A percentile compares a stretch with the other conserved stretches of the same genome.
phyloP scores from a whole-genome alignment of 768 basidiomycete species.

The Hericium alpestre region DNA sequence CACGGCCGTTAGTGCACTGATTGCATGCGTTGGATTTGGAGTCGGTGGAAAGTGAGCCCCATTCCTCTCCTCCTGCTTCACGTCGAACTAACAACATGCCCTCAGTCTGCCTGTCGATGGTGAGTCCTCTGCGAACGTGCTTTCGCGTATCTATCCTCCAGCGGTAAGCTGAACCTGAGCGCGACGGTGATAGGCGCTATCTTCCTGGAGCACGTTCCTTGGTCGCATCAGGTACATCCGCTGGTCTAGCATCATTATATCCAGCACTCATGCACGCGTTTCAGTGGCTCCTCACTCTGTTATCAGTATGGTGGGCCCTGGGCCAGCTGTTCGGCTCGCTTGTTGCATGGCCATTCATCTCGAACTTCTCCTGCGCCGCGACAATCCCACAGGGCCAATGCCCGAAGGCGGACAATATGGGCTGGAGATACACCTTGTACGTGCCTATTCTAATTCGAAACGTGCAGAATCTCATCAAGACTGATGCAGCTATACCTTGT shows the following conservation, averaged over 20 bases:
- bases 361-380: constrained; percentile 31
- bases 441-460: constrained; percentile 12
- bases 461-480: background rate
- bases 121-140: background rate
- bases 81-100: background rate
- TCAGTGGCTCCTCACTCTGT: constrained; percentile 44
- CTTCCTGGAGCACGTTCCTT: constrained; percentile 34
- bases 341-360: constrained; percentile 47
- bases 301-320: constrained; percentile 45
- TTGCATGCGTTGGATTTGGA: constrained; percentile 39
- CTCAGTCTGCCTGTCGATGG: background rate
- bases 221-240: constrained; percentile 28
- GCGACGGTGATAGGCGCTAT: constrained; percentile 24
- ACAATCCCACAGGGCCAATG: background rate
- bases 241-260: background rate
- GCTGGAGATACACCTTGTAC: constrained; percentile 49
- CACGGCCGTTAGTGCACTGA: constrained; percentile 28
- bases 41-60: constrained; percentile 35
- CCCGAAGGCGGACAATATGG: constrained; percentile 24
- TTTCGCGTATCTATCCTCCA: background rate
- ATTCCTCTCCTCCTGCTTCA: constrained; percentile 19
- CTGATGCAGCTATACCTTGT: background rate
- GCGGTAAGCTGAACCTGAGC: background rate
- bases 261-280: background rate
- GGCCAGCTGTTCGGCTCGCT: constrained; percentile 40